A percentile compares a stretch with the other conserved stretches of the same genome.
Evolutionary conservation across 768 basidiomycete species (phyloP).

Genomic region (Pholiota molesta): DNA sequence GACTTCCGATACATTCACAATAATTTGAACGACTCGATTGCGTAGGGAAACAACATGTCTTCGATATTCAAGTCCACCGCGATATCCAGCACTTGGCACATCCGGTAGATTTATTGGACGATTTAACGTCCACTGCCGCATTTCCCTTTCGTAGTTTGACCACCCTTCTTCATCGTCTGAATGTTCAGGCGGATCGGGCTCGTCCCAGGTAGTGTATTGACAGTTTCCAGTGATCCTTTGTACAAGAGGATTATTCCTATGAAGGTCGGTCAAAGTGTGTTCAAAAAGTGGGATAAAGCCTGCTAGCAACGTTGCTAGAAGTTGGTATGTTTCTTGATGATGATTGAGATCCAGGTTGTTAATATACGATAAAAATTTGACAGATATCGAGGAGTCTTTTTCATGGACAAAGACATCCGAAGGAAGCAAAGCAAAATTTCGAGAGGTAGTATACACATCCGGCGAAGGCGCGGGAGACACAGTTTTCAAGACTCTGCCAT

Average conservation of each 20-base stretch:
- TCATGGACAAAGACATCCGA: slow-evolving; percentile 41
- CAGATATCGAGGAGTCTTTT: slow-evolving; percentile 21
- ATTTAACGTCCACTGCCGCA: slow-evolving; percentile 44
- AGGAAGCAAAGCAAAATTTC: slow-evolving; percentile 45
- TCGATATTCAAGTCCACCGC: slow-evolving; percentile 47
- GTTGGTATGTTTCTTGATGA: slow-evolving; percentile 31
- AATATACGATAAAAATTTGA: slow-evolving; percentile 51
- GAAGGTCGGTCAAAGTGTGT: slow-evolving; percentile 53
- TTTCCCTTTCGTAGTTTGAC: slow-evolving; percentile 42
- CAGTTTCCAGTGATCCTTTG: slow-evolving; percentile 46
- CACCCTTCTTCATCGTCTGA: slow-evolving; percentile 54
- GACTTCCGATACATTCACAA: slow-evolving; percentile 44
- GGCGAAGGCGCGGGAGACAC: slow-evolving; percentile 31
- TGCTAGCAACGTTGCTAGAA: slow-evolving; percentile 36
- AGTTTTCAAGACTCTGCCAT: slow-evolving; percentile 24
- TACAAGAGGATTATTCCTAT: slow-evolving; percentile 46
- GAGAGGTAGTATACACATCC: slow-evolving; percentile 44
- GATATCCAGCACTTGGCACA: slow-evolving; percentile 44
- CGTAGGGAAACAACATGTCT: slow-evolving; percentile 39
- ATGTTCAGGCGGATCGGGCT: slow-evolving; percentile 50
- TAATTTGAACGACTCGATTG: slow-evolving; percentile 43
- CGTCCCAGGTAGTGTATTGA: slow-evolving; percentile 47
- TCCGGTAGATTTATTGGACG: slow-evolving; percentile 50
- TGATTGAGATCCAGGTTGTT: slow-evolving; percentile 48
- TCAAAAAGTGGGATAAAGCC: slow-evolving; percentile 52